Percentiles rank a stretch among this genome's conserved stretches.
phyloP scores from a whole-genome alignment of 352 stramenopile genomes.

The Pythium sp. region DNA sequence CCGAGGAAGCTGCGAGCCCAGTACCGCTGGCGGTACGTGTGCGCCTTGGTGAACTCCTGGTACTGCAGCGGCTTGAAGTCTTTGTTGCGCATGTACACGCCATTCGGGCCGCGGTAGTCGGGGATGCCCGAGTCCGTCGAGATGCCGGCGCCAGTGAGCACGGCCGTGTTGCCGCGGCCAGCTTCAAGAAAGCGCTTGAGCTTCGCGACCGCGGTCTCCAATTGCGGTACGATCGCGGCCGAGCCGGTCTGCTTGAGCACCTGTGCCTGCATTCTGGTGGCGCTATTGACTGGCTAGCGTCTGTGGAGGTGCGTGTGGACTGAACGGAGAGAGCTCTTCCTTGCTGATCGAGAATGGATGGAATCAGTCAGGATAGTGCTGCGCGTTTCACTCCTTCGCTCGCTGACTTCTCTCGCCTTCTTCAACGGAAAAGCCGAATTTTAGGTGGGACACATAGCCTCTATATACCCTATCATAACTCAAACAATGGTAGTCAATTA shows the following conservation, averaged over 20 bases:
- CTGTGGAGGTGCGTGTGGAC: background rate
- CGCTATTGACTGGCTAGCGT: background rate
- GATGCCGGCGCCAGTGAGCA: conserved; percentile 94
- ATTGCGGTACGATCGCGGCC: background rate
- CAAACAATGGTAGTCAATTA: too few relatives aligned
- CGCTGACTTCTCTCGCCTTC: background rate
- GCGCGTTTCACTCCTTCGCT: background rate
- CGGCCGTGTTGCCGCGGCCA: conserved; percentile 48
- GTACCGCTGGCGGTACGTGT: conserved; percentile 88
- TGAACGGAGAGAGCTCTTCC: background rate
- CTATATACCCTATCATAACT: background rate
- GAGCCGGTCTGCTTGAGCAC: conserved; percentile 5
- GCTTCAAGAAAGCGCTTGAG: conserved; percentile 58
- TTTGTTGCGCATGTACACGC: conserved; percentile 92
- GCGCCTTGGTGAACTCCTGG: conserved; percentile 84
- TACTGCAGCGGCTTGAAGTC: conserved; percentile 96
- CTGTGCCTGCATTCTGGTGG: conserved; percentile 4
- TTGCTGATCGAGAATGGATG: background rate
- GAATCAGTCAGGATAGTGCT: background rate
- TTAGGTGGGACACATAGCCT: background rate
- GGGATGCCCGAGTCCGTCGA: conserved; percentile 97
- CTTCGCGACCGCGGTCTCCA: conserved; percentile 16
- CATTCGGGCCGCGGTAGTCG: conserved; percentile 94
- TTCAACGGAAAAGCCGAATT: background rate
- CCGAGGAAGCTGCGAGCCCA: conserved; percentile 92